Conservation (phyloP, 2,329 filamentous ascomycete species). For the Penicillium sclerotiorum region DNA sequence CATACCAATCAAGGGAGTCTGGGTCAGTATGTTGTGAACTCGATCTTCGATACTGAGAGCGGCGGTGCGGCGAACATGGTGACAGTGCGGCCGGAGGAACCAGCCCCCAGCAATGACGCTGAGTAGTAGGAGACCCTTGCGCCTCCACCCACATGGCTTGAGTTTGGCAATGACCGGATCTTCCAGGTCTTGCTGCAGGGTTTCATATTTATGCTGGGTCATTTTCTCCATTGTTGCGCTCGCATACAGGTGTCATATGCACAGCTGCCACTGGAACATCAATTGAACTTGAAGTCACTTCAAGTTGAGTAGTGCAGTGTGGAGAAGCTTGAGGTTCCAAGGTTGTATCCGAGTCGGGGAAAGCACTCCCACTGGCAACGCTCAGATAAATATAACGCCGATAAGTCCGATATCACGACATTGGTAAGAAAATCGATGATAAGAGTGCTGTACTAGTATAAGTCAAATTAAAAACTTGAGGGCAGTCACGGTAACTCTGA, state of each 20-base stretch:
- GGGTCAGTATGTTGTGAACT: constrained; percentile 48
- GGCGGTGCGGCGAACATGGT: constrained; percentile 5
- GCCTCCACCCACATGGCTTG: not conserved
- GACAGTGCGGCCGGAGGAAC: constrained; percentile 16
- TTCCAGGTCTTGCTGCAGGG: not conserved
- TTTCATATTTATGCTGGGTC: not conserved
- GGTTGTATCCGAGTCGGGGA: too few species aligned
- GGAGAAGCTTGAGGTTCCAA: too few species aligned
- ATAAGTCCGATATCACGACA: too few species aligned
- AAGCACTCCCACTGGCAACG: too few species aligned
- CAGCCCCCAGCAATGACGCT: constrained; percentile 14
- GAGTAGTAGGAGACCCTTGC: constrained; percentile 15
- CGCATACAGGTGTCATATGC: not conserved
- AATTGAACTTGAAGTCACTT: too few species aligned
- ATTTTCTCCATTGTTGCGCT: constrained; percentile 5
- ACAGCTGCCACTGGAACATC: too few species aligned
- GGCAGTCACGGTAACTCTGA: too few species aligned
- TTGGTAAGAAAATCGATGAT: too few species aligned
- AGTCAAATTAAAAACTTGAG: too few species aligned
- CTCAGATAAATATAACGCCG: too few species aligned
- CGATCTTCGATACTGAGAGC: constrained; percentile 38
- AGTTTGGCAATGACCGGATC: not conserved
- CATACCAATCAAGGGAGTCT: constrained; percentile 54
- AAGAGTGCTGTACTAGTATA: too few species aligned
- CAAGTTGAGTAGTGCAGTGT: too few species aligned